A percentile compares a stretch with the other conserved stretches of the same genome.
Conservation (phyloP, 176 grass and related monocot species). For the Typha latifolia region DNA sequence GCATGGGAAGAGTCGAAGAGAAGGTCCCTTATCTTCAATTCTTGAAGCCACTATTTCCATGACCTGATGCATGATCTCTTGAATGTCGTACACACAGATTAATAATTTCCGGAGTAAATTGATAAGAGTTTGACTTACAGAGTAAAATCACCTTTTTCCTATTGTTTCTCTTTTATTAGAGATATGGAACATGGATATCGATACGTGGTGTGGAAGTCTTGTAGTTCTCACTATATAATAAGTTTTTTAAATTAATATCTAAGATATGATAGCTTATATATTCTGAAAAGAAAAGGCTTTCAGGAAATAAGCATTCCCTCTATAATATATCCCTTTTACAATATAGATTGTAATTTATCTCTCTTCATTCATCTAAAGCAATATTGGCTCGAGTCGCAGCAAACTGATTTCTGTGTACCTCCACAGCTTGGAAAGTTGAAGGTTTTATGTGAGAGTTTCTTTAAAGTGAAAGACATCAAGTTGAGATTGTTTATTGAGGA, state of each 20-base stretch:
- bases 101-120: background rate
- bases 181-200: background rate
- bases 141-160: background rate
- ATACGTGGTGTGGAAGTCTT: background rate
- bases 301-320: no score
- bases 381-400: no score
- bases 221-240: no score
- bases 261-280: no score
- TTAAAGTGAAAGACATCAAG: constrained; percentile 78
- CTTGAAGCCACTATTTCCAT: no score
- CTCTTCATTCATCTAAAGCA: no score
- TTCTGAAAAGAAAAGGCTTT: no score
- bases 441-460: constrained; percentile 74
- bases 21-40: no score
- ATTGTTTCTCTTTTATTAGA: background rate
- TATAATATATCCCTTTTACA: no score
- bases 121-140: background rate
- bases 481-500: constrained; percentile 71
- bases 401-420: background rate
- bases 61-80: background rate
- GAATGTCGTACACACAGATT: background rate
- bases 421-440: constrained; percentile 72
- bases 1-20: no score
- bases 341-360: no score
- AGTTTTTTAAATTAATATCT: no score